Conservation (phyloP, 108 stramenopile species). For the Chaetoceros muelleri region DNA sequence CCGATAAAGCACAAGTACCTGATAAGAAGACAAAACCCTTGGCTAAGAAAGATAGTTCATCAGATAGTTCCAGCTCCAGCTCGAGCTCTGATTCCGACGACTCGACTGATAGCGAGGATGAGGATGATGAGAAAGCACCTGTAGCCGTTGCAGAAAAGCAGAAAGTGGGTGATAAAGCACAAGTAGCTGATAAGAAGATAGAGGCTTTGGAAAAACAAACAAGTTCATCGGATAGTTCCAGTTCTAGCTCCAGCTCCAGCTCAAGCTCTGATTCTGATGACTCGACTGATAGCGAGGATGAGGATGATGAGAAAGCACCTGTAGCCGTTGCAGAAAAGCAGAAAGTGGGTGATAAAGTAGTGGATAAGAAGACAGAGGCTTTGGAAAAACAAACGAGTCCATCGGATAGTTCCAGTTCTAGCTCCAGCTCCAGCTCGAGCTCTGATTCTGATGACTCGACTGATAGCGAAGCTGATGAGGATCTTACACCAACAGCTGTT, state of each 20-base stretch:
- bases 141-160: constrained; percentile 4
- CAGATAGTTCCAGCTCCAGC: not conserved
- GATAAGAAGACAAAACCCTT: too few relatives aligned
- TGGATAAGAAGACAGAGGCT: too few relatives aligned
- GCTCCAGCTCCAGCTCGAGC: constrained; percentile 5
- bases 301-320: constrained; percentile 5
- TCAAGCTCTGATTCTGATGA: constrained; percentile 8
- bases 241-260: not conserved
- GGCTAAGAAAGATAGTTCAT: constrained; percentile 12
- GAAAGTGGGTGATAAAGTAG: not conserved
- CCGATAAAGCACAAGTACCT: not conserved
- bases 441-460: constrained; percentile 4
- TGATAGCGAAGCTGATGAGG: constrained; percentile 7
- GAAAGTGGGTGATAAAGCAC: not conserved
- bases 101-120: not conserved
- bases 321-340: constrained; percentile 4
- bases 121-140: constrained; percentile 5
- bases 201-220: too few relatives aligned
- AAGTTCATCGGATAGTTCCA: constrained; percentile 8
- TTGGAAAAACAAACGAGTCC: too few relatives aligned
- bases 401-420: constrained; percentile 2
- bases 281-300: not conserved
- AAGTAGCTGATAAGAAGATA: not conserved
- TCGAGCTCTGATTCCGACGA: constrained; percentile 9
- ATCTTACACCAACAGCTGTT: not conserved